These are phyloP conservation scores for Penicillium steckii DNA, from an alignment of 495 filamentous ascomycete species.

Conservation along the genomic window DNA sequence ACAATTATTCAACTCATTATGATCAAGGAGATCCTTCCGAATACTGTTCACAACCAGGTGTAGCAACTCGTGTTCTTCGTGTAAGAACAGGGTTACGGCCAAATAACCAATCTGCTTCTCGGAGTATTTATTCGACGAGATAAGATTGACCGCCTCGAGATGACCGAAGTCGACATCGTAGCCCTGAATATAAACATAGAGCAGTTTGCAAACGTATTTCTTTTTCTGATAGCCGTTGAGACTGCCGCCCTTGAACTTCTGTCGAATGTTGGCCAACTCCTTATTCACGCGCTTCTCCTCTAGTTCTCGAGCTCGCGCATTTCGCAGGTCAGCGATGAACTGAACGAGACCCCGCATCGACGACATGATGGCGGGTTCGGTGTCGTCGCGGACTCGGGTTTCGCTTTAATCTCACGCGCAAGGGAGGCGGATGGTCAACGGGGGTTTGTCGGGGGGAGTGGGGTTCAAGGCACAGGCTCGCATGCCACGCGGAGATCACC, in stretches of 20 bases:
- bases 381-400: background rate
- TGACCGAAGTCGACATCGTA: conserved; percentile 99
- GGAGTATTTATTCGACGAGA: conserved; percentile 95
- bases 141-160: conserved; percentile 95
- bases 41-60: conserved; percentile 99
- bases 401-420: background rate
- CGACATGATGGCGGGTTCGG: conserved; percentile 43
- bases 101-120: conserved; percentile 99
- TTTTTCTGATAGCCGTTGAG: conserved; percentile 98
- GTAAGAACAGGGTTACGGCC: conserved; percentile 94
- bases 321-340: conserved; percentile 96
- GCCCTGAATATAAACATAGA: conserved; percentile 98
- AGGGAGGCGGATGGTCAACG: background rate
- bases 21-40: conserved; percentile 88
- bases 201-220: conserved; percentile 99
- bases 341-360: conserved; percentile 91
- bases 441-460: background rate
- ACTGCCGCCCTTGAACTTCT: conserved; percentile 72
- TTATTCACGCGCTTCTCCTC: conserved; percentile 99
- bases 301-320: conserved; percentile 89
- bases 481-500: conserved; percentile 30
- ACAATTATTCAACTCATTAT: conserved; percentile 97
- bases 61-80: conserved; percentile 94
- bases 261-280: conserved; percentile 95
- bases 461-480: conserved; percentile 17